Evolutionary conservation across 495 filamentous ascomycete genomes (phyloP), one percentile per base, ranked within the genome.

Genomic region (Penicillium coprophilum): DNA sequence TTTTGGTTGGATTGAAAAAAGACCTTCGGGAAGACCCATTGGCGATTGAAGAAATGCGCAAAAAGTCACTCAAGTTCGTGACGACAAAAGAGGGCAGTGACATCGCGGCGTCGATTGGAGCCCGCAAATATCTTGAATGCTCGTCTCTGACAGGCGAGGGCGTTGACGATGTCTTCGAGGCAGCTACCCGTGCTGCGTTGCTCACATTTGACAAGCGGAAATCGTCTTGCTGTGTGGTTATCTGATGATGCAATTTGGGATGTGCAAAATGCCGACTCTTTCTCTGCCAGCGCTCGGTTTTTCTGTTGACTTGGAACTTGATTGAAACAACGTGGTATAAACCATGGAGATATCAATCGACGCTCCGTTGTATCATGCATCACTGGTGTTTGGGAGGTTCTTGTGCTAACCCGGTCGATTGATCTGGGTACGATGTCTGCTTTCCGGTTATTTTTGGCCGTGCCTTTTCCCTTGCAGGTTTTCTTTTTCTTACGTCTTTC

Each of bases 121-220:
- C 93, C 49, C 82, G 90, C 60, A 96, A 96, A 75, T 99, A 99
- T 63, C 86, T 99, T 46, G 94, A 99, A 69, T 99, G 94, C 75
- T 97, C 92, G 5, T 93, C 89, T 30, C 73, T 99, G 61, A 96
- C 90, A n/a, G 94, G 94, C 46, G 95, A 99, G 68, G 94, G 94
- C 12, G 94, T 99, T 21, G 94, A 99, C 71, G 94, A 99, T 73
- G 94, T 99, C 12, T 99, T 99, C 66, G 94, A 99, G 70, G 94
- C 94, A 27, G 94, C 94, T 9, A 99, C 94, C 51, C 82, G 94
- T 65, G 93, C 94, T n/a, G 92, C 94, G 27, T 77, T 99, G 52
- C 80, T 96, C 19, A 93, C 86, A 34, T 94, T 95, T 55, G 93
- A 97, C 64, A 93, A 93, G 72, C 84, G 86, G 24, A 89, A 96